Percentiles rank a stretch among this genome's conserved stretches.
Evolutionary conservation across 768 basidiomycete species (phyloP).

Genomic region (Russula emetica): DNA sequence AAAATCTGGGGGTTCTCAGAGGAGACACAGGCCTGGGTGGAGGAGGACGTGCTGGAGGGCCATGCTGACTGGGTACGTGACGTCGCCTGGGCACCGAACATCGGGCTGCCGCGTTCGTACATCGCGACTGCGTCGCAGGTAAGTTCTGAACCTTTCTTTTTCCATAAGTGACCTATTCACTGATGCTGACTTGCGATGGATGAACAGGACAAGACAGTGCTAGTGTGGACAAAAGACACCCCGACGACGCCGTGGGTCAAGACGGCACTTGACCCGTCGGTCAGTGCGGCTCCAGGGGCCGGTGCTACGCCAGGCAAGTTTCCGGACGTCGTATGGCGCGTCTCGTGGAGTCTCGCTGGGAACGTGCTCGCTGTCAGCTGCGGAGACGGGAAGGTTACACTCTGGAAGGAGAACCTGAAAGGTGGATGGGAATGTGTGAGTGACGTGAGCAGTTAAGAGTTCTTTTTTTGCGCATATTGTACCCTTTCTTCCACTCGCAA

Average conservation of each 20-base stretch:
- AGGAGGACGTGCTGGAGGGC: conserved; percentile 86
- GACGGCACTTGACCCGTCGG: conserved; percentile 71
- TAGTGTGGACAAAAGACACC: conserved; percentile 87
- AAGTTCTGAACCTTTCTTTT: conserved; percentile 23
- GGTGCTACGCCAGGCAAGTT: conserved; percentile 68
- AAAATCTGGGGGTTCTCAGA: conserved; percentile 92
- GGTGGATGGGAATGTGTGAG: conserved; percentile 97
- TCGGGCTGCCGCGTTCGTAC: conserved; percentile 90
- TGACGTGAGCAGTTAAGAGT: conserved; percentile 77
- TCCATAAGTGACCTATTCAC: not conserved
- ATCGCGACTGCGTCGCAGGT: conserved; percentile 94
- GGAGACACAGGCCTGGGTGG: conserved; percentile 82
- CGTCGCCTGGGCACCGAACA: conserved; percentile 98
- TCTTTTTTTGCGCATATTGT: conserved; percentile 9
- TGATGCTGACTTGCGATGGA: not conserved
- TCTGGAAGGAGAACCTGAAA: conserved; percentile 97
- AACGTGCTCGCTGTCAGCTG: conserved; percentile 95
- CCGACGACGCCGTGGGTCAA: conserved; percentile 74
- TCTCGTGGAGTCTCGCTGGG: conserved; percentile 95
- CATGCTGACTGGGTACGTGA: conserved; percentile 98
- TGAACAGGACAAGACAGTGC: conserved; percentile 70
- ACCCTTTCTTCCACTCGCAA: conserved; percentile 9
- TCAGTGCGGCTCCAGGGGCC: conserved; percentile 41
- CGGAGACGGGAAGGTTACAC: conserved; percentile 94
- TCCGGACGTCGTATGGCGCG: conserved; percentile 98